phyloP scores from a whole-genome alignment of 2,329 filamentous ascomycete genomes.

The Fusarium sp. region DNA sequence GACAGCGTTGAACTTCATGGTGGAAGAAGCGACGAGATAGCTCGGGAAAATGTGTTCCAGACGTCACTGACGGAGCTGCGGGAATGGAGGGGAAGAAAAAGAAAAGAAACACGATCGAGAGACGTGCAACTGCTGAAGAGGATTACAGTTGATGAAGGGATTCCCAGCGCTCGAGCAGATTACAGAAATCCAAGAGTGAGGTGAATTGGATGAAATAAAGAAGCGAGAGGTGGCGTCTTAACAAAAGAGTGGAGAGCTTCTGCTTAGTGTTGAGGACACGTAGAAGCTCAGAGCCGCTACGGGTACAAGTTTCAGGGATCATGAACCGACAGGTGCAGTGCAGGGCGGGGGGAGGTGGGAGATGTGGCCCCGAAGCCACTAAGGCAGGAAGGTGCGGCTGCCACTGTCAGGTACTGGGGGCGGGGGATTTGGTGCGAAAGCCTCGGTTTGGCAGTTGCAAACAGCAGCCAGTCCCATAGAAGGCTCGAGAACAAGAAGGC shows the following conservation, averaged over 20 bases:
- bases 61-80: conserved; percentile 43
- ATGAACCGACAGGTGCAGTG: conserved; percentile 28
- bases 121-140: conserved; percentile 8
- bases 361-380: conserved; percentile 32
- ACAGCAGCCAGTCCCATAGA: conserved; percentile 32
- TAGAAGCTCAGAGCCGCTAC: conserved; percentile 47
- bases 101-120: conserved; percentile 16
- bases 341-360: conserved; percentile 22
- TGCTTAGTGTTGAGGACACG: conserved; percentile 51
- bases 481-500: conserved; percentile 40
- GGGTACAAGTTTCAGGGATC: conserved; percentile 47
- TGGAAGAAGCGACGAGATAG: conserved; percentile 65
- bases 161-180: conserved; percentile 49
- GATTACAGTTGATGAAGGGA: conserved; percentile 14
- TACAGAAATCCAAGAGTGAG: conserved; percentile 46
- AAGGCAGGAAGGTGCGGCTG: conserved; percentile 40
- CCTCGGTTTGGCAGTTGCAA: conserved; percentile 14
- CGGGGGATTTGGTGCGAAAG: conserved; percentile 24
- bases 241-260: conserved; percentile 46
- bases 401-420: conserved; percentile 39
- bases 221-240: conserved; percentile 45
- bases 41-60: conserved; percentile 21
- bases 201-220: conserved; percentile 40
- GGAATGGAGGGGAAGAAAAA: conserved; percentile 7
- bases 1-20: conserved; percentile 87